These are phyloP conservation scores for Volutella citrinella DNA, from an alignment of 2,329 filamentous ascomycete species.

Conservation along the genomic window DNA sequence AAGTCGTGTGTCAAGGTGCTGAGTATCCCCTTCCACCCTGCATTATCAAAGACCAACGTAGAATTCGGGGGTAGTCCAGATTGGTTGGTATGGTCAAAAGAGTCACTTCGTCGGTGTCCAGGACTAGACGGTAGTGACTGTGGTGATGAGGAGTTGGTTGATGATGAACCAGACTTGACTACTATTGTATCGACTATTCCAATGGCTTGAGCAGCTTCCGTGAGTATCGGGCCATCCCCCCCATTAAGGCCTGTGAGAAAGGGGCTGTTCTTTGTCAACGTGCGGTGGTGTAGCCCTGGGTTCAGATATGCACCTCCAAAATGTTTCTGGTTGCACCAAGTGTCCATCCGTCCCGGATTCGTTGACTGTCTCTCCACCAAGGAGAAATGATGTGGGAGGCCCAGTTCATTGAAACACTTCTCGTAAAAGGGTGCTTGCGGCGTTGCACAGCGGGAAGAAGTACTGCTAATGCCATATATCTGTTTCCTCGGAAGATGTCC, in stretches of 20 bases:
- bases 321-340: conserved; percentile 67
- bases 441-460: conserved; percentile 58
- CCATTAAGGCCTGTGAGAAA: conserved; percentile 51
- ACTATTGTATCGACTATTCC: conserved; percentile 82
- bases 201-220: conserved; percentile 73
- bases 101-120: conserved; percentile 32
- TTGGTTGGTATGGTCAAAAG: conserved; percentile 20
- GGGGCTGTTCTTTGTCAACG: conserved; percentile 55
- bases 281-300: conserved; percentile 61
- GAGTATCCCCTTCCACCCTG: conserved; percentile 81
- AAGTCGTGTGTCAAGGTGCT: conserved; percentile 78
- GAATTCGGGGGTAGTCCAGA: conserved; percentile 45
- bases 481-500: conserved; percentile 77
- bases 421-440: conserved; percentile 83
- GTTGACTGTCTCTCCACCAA: conserved; percentile 69
- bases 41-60: conserved; percentile 73
- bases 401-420: conserved; percentile 77
- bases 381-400: conserved; percentile 78
- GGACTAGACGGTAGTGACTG: conserved; percentile 49
- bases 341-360: conserved; percentile 64
- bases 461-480: conserved; percentile 76
- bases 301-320: conserved; percentile 84
- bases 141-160: conserved; percentile 40
- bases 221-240: conserved; percentile 56
- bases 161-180: conserved; percentile 47